These are phyloP conservation scores for Fusarium sp. DNA, from an alignment of 2,329 filamentous ascomycete genomes.

Conservation along the genomic window DNA sequence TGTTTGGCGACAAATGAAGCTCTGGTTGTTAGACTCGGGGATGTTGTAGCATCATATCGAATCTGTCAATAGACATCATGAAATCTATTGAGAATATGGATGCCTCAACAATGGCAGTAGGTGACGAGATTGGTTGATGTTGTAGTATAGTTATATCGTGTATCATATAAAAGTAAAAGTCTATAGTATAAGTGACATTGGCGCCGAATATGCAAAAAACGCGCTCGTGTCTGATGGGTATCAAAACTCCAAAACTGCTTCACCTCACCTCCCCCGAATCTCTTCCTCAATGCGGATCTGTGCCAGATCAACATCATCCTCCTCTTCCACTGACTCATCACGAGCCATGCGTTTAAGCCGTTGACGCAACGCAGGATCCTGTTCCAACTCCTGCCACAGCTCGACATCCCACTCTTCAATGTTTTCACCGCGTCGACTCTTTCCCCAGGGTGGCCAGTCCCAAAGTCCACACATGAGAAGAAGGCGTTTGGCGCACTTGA, in stretches of 20 bases:
- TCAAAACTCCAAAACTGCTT: constrained; percentile 37
- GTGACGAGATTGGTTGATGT: background rate
- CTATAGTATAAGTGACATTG: constrained; percentile 14
- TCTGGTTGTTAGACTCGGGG: too few relatives aligned
- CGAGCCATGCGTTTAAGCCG: constrained; percentile 57
- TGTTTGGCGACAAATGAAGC: too few relatives aligned
- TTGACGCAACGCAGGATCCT: constrained; percentile 59
- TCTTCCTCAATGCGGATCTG: constrained; percentile 35
- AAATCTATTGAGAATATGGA: too few relatives aligned
- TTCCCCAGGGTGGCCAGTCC: constrained; percentile 60
- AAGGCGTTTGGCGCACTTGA: constrained; percentile 62
- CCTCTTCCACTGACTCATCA: constrained; percentile 48
- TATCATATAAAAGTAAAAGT: constrained; percentile 19
- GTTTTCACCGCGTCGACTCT: constrained; percentile 50
- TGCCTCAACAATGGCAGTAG: background rate
- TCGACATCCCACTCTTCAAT: constrained; percentile 65
- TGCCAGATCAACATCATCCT: constrained; percentile 40
- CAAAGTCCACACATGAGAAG: constrained; percentile 61
- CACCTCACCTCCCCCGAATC: constrained; percentile 21
- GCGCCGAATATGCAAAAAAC: constrained; percentile 12
- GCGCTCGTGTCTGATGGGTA: constrained; percentile 42
- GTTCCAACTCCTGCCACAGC: constrained; percentile 70
- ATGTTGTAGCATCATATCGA: too few relatives aligned
- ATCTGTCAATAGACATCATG: background rate
- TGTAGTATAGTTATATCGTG: constrained; percentile 12